Base-by-base conservation (phyloP, 2,329 filamentous ascomycete species). In the Arthrinium puccinioides region DNA sequence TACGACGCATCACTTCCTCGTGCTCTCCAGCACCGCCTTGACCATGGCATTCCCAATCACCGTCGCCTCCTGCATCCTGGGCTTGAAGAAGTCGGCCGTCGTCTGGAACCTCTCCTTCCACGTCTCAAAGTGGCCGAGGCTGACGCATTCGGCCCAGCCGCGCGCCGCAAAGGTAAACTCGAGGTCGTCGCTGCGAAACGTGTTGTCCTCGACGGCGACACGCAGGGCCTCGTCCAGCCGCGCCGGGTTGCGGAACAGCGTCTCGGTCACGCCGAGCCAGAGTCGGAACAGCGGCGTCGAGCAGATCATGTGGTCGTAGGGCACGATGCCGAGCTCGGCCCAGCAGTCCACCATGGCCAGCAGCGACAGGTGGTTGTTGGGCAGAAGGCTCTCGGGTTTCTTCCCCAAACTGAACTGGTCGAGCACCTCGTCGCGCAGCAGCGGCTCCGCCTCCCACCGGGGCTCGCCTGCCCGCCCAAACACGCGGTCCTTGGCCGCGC, bases 251-350 rank as follows among this genome's bases (percentile, higher is more conserved):
- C 88, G 82, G 69, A 96, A 98, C 25, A 98, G 72, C 57, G 94
- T 90, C 64, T 98, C 92, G 1, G 89, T 90, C n/a, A 96, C 94
- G 39, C 92, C 92, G 23, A 98, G 76, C 79, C 92, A 96, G 46
- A 98, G 78, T 35, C 92, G 84, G 69, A 98, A 98, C 32, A 97
- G 77, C 66, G 92, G 92, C 26, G 92, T 98, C 37, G 88, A 95
- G 67, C 92, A 98, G 49, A 98, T 94, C 89, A 98, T 98, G 68
- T 98, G 94, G 62, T 98, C 90, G 61, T 98, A 98, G 1, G 92
- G 92, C 32, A 94, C 84, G 52, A 96, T 98, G 23, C 81, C 84
- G 31, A 97, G 74, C 48, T 87, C 86, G 56, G 86, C 92, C 92
- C 92, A 98, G 64, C 90, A 97, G 66, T 98, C 92, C 29, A 97